These are phyloP conservation scores for Castanospermum australe DNA, from an alignment of 306 rosid genomes.

Conservation along the genomic window DNA sequence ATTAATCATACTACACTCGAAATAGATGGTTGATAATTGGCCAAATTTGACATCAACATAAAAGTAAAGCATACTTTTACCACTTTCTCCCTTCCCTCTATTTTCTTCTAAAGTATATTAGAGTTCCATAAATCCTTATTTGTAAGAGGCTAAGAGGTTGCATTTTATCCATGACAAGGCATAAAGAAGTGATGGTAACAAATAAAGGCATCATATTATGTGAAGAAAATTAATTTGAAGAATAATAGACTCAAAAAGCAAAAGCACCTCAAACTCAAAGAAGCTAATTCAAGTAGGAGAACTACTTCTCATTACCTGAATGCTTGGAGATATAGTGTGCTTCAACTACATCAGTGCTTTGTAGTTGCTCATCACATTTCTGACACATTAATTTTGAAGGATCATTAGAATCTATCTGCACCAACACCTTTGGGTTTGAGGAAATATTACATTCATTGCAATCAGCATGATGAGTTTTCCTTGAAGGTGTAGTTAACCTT, in stretches of 20 bases:
- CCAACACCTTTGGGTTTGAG: not conserved
- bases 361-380: constrained; percentile 16
- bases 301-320: constrained; percentile 37
- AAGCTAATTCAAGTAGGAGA: not conserved
- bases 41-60: too few relatives aligned
- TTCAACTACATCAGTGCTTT: constrained; percentile 19
- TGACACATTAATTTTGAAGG: too few relatives aligned
- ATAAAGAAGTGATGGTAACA: not conserved
- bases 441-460: constrained; percentile 17
- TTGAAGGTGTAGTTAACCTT: not conserved
- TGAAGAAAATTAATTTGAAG: not conserved
- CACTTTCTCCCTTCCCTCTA: too few relatives aligned
- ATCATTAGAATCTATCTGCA: constrained; percentile 7
- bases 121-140: not conserved
- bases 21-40: not conserved
- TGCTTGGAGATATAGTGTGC: constrained; percentile 27
- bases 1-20: not conserved
- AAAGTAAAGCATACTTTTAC: too few relatives aligned
- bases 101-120: not conserved
- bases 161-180: not conserved
- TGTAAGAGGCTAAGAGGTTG: not conserved
- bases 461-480: constrained; percentile 18
- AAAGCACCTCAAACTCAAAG: not conserved
- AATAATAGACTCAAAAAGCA: not conserved
- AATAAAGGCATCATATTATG: not conserved